phyloP scores from a whole-genome alignment of 768 basidiomycete genomes.

The Hirschioporus abietinus region DNA sequence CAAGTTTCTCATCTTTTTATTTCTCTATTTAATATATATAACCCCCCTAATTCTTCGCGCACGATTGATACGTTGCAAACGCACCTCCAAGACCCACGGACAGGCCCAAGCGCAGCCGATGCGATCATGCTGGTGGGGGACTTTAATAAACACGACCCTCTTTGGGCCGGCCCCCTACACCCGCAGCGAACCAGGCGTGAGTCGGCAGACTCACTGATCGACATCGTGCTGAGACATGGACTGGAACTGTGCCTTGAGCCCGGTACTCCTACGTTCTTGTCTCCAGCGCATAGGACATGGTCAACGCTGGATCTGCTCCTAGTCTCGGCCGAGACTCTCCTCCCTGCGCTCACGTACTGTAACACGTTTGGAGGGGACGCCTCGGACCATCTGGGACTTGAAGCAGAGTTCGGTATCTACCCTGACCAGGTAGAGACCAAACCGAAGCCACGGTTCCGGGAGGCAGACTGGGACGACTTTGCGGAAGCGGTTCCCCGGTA shows the following conservation, averaged over 20 bases:
- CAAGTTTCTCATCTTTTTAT: too few relatives aligned
- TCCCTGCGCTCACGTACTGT: too few relatives aligned
- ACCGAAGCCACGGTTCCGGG: background rate
- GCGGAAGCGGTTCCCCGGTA: background rate
- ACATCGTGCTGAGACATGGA: background rate
- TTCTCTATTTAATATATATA: too few relatives aligned
- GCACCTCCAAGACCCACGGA: too few relatives aligned
- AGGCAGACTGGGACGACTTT: background rate
- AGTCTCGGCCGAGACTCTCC: background rate
- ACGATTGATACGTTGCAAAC: too few relatives aligned
- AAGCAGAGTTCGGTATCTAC: background rate
- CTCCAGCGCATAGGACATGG: background rate
- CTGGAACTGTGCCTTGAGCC: background rate
- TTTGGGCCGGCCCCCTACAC: constrained; percentile 4
- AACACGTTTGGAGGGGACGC: too few relatives aligned
- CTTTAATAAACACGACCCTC: too few relatives aligned
- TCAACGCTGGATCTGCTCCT: constrained; percentile 1
- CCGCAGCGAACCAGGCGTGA: background rate
- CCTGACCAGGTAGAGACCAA: background rate
- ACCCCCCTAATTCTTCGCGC: too few relatives aligned
- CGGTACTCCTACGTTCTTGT: constrained; percentile 1
- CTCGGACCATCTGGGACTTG: constrained; percentile 3
- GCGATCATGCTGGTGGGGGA: background rate
- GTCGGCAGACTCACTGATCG: background rate
- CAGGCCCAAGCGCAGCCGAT: too few relatives aligned